These are phyloP conservation scores for Elymus sibiricus DNA, from an alignment of 176 grass and related monocot species.

Conservation along the genomic window DNA sequence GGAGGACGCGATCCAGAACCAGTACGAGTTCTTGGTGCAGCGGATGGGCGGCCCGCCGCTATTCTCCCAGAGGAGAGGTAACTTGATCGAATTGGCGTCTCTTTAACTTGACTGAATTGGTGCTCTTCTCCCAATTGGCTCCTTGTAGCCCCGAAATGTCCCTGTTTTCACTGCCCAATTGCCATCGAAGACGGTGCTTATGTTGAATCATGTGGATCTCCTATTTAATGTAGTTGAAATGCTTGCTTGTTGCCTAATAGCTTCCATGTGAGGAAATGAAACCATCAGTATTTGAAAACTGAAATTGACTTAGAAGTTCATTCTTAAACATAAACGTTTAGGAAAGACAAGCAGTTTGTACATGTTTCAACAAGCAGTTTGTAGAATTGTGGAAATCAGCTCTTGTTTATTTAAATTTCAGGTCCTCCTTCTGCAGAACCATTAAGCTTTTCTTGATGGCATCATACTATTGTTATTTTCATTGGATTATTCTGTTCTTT, in stretches of 20 bases:
- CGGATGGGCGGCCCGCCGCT: constrained; percentile 92
- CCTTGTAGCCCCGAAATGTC: neutral
- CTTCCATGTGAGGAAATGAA: neutral
- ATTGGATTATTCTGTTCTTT: neutral
- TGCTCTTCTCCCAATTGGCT: neutral
- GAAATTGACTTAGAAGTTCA: neutral
- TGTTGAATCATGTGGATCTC: neutral
- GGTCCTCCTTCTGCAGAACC: neutral
- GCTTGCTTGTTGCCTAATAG: neutral
- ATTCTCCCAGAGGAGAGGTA: constrained; percentile 88
- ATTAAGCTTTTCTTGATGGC: neutral
- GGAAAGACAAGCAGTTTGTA: neutral
- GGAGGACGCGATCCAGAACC: constrained; percentile 93
- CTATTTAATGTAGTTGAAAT: neutral
- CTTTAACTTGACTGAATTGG: no score
- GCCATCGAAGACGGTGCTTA: neutral
- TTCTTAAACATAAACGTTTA: neutral
- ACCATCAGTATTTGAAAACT: neutral
- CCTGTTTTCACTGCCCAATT: neutral
- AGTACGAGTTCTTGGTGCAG: constrained; percentile 97
- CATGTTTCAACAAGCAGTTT: neutral
- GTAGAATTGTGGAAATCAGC: neutral
- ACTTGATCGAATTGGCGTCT: neutral
- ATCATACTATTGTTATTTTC: neutral
- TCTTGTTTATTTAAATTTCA: neutral